phyloP scores from a whole-genome alignment of 768 basidiomycete genomes.

The Phallus indusiatus region DNA sequence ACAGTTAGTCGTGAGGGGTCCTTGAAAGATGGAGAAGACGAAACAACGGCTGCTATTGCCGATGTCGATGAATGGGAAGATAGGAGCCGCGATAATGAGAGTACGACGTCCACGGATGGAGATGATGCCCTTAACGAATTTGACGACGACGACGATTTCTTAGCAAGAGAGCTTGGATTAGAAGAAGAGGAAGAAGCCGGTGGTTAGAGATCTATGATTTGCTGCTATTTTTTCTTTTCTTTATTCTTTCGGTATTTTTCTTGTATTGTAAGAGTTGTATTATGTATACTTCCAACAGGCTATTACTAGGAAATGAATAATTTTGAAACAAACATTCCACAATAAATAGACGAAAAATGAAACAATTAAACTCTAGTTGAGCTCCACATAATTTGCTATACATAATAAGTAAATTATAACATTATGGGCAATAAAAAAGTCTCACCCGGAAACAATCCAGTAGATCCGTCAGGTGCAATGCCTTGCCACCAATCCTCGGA shows the following conservation, averaged over 20 bases:
- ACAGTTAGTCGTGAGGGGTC: not conserved
- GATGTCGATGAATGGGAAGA: not conserved
- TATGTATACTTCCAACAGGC: too few relatives aligned
- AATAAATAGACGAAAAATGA: too few relatives aligned
- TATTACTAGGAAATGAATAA: too few relatives aligned
- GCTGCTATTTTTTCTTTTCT: too few relatives aligned
- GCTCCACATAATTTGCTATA: conserved; percentile 19
- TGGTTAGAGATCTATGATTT: not conserved
- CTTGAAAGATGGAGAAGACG: not conserved
- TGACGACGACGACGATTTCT: conserved; percentile 5
- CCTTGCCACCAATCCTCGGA: conserved; percentile 92
- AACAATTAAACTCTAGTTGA: conserved; percentile 5
- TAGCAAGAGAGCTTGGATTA: not conserved
- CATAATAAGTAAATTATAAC: not conserved
- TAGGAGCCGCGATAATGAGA: conserved; percentile 4
- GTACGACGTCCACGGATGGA: not conserved
- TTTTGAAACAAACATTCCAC: too few relatives aligned
- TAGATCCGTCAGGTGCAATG: conserved; percentile 39
- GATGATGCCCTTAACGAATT: not conserved
- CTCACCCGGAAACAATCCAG: conserved; percentile 72
- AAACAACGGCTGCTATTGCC: not conserved
- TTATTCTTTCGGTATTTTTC: too few relatives aligned
- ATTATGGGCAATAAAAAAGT: conserved; percentile 15
- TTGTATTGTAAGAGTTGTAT: too few relatives aligned
- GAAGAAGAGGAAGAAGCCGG: conserved; percentile 2